These are phyloP conservation scores for Microdochium bolleyi DNA, from an alignment of 2,329 filamentous ascomycete species.

Conservation along the genomic window DNA sequence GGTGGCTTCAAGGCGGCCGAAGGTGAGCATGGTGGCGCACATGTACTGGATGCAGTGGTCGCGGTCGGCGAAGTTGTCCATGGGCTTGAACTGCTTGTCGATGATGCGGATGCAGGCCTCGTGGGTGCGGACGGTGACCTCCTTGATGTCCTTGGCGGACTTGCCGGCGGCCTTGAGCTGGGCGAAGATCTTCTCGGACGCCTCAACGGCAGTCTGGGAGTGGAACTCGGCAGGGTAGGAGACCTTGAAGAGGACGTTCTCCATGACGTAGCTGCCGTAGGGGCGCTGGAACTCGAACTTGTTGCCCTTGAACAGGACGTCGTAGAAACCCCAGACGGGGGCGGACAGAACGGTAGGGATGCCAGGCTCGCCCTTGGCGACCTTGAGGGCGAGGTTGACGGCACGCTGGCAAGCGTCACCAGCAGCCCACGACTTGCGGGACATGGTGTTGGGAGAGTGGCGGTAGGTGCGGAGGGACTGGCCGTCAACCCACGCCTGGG, in stretches of 20 bases:
- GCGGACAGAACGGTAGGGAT: slow-evolving; percentile 89
- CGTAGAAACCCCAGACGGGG: slow-evolving; percentile 96
- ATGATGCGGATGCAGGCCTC: slow-evolving; percentile 99
- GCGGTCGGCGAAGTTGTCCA: slow-evolving; percentile 99
- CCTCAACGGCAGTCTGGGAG: slow-evolving; percentile 96
- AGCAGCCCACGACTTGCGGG: slow-evolving; percentile 96
- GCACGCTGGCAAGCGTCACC: slow-evolving; percentile 96
- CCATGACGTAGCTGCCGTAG: slow-evolving; percentile 99
- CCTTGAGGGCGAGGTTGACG: slow-evolving; percentile 85
- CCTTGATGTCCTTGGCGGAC: slow-evolving; percentile 88
- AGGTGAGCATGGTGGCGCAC: slow-evolving; percentile 92
- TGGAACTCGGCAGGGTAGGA: slow-evolving; percentile 94
- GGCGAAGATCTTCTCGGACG: slow-evolving; percentile 79
- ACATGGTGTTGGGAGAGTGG: slow-evolving; percentile 99
- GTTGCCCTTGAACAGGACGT: slow-evolving; percentile 93
- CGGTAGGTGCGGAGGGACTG: slow-evolving; percentile 95
- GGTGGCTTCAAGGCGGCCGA: slow-evolving; percentile 83
- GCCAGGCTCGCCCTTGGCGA: slow-evolving; percentile 83
- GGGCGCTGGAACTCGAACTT: slow-evolving; percentile 93
- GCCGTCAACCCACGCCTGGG: slow-evolving; percentile 95
- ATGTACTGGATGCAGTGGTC: slow-evolving; percentile 99
- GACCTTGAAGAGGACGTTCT: slow-evolving; percentile 99
- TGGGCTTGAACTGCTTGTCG: slow-evolving; percentile 99
- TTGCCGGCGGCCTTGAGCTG: slow-evolving; percentile 80
- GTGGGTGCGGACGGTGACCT: slow-evolving; percentile 89